Evolutionary conservation across 768 basidiomycete species (phyloP), one percentile per base, ranked within the genome.

Genomic region (Suillus americanus): DNA sequence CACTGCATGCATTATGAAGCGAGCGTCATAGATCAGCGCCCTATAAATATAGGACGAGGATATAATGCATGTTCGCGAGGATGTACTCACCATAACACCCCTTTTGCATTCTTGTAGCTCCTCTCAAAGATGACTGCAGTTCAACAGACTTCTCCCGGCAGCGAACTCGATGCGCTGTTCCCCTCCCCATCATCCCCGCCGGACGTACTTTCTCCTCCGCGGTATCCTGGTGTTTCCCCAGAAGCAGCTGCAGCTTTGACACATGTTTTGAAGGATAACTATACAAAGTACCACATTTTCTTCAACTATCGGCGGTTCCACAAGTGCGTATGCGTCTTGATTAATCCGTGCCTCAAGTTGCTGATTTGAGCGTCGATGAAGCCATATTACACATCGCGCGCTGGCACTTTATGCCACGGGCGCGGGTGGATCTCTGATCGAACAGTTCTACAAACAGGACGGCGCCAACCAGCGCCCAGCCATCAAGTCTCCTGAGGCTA

Each of bases 261-360:
- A 1, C 60, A 72, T 8, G 64, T 79, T 8, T 73, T 87, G 56
- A 82, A 80, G 64, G 83, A 86, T 9, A 84, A 85, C 62, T 81
- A 86, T 59, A 71, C 74, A 38, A 78, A 74, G 51, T 76, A 78
- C 70, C 85, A 88, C 59, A 76, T 81, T 14, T 87, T 82, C 71
- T 80, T 81, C 70, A 82, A 85, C 62, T 71, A 82, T n/a, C 64
- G 53, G 35, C 66, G 75, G 0, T 83, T 83, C 63, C 86, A 87
- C 75, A 86, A 87, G 86, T 86, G 66, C 20, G 80, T 72, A 14
- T 13, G 0, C 13, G 5, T 25, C 60, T 28, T 3, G 8, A 23
- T 9, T 13, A 16, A 20, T 16, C 13, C 0, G 14, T 2, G 9
- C 20, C 20, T 60, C 38, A 3, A 2, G 18, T 61, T 25, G 12